These are phyloP conservation scores for Phytophthora capsici DNA, from an alignment of 352 stramenopile species.

Conservation along the genomic window DNA sequence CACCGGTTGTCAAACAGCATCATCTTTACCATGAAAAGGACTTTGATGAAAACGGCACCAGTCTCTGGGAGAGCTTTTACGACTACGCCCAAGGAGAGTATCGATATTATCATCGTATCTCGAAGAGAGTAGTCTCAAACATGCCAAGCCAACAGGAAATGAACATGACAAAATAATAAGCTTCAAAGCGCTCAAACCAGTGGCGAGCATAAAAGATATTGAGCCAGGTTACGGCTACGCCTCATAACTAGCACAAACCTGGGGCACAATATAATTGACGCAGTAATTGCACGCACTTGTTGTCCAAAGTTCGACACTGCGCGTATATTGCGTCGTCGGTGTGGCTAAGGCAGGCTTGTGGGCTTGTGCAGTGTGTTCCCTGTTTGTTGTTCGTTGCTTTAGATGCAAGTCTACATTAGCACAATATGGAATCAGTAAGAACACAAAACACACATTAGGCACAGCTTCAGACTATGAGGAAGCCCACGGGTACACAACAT, in stretches of 20 bases:
- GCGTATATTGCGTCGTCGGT: background rate
- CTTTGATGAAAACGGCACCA: conserved; percentile 58
- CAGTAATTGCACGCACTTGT: no score
- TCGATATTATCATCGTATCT: conserved; percentile 71
- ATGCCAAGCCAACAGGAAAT: conserved; percentile 12
- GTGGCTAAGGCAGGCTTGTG: background rate
- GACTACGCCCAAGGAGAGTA: conserved; percentile 64
- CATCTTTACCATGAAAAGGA: conserved; percentile 48
- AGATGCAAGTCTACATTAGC: conserved; percentile 35
- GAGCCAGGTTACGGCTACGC: background rate
- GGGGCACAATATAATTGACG: no score
- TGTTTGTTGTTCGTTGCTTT: conserved; percentile 35
- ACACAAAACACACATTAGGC: conserved; percentile 33
- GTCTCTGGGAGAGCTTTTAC: conserved; percentile 75
- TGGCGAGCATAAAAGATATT: conserved; percentile 24
- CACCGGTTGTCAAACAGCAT: conserved; percentile 4
- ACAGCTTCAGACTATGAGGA: conserved; percentile 20
- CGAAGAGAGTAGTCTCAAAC: conserved; percentile 59
- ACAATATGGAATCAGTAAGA: conserved; percentile 36
- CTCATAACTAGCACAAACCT: background rate
- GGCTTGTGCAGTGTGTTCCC: background rate
- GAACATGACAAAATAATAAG: background rate
- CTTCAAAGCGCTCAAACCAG: background rate
- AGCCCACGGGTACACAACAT: conserved; percentile 36
- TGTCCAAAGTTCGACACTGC: no score